Evolutionary conservation across 2,329 filamentous ascomycete genomes (phyloP), one percentile per base, ranked within the genome.

Genomic region (Pseudopyricularia javanii): DNA sequence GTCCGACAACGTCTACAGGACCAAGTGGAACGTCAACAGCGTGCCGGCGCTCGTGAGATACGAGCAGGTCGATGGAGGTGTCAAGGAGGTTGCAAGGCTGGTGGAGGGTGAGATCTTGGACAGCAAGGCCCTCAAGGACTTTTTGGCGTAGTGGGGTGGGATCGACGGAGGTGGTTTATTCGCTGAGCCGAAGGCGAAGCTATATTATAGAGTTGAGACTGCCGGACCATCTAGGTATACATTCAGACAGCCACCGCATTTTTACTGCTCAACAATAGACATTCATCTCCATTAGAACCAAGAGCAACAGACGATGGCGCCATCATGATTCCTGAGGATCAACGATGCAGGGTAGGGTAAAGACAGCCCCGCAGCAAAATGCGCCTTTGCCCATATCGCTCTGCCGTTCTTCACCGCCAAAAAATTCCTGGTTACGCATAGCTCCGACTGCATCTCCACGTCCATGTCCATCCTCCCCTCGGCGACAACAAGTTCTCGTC

Each of bases 381-480:
- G 20, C 20, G 24, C 20, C 11, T 12, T 12, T 24, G 17, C 26
- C n/a, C 30, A 8, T 30, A 26, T 52, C 17, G 40, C 40, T 45
- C 40, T 52, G 50, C 50, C 50, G n/a, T 35, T 20, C 17, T 9
- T 47, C 40, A 52, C 50, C 50, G 50, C 50, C 40, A 52, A 52
- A 47, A 52, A 52, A 51, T 37, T 45, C 35, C 35, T 37, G 49
- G 33, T 8, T 37, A 30, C 24, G 49, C 32, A 17, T 20, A 17
- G 49, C 34, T 35, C 28, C 26, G 7, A 26, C 12, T 26, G 43
- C 24, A 30, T 9, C 20, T 7, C 28, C 17, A 22, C 26, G 20
- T 2, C 6, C 22, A 30, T 9, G 43, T 7, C 28, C 17, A 22
- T 47, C 43, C 3, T 12, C 22, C 14, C 12, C 9, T 17, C 22